These are phyloP conservation scores for Straminergon stramineum DNA, from an alignment of 225 moss, liverwort and hornwort species.

Conservation along the genomic window DNA sequence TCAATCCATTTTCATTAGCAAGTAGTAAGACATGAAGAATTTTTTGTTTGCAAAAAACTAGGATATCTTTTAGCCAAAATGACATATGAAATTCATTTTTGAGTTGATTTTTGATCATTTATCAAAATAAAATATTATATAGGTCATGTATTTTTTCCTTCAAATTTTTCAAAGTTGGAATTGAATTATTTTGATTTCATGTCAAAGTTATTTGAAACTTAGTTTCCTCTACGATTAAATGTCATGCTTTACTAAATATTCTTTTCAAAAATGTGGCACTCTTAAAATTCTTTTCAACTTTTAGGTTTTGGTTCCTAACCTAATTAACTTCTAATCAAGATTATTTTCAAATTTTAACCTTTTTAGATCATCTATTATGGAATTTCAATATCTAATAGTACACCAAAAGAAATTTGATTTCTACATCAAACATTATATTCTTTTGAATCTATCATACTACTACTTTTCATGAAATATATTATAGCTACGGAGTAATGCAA, in stretches of 20 bases:
- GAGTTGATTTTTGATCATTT: rapidly evolving
- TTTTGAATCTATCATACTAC: neutral
- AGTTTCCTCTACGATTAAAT: neutral
- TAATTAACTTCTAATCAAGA: neutral
- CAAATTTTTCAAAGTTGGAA: neutral
- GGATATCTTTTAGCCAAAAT: neutral
- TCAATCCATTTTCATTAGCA: neutral
- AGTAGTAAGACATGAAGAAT: neutral
- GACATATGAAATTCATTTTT: neutral
- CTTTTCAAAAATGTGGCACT: no score
- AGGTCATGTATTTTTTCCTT: neutral
- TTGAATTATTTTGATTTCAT: neutral
- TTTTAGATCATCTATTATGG: neutral
- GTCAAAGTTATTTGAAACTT: neutral
- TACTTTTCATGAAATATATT: neutral
- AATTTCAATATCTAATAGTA: neutral
- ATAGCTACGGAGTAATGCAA: neutral
- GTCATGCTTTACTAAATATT: neutral
- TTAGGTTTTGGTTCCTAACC: neutral
- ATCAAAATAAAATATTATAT: no score
- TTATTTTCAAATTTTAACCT: neutral
- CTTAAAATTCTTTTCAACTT: neutral
- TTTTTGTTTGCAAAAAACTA: rapidly evolving
- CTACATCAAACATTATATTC: neutral
- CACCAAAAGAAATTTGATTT: neutral